These are phyloP conservation scores for Neurospora terricola DNA, from an alignment of 495 filamentous ascomycete genomes.

Conservation along the genomic window DNA sequence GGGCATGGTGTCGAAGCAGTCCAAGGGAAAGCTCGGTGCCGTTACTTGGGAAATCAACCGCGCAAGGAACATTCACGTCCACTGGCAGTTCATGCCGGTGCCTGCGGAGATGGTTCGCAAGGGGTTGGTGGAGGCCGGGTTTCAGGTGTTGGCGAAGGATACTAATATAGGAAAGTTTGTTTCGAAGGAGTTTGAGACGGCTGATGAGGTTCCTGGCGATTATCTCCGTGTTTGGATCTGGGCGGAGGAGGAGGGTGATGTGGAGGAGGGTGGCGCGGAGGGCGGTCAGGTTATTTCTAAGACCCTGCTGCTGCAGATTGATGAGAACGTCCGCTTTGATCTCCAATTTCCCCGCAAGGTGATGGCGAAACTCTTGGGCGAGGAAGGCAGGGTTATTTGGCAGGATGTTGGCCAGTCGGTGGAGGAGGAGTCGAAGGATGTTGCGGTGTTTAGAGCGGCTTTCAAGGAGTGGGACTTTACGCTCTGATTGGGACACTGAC, in stretches of 20 bases:
- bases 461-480: constrained; percentile 84
- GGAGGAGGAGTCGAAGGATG: constrained; percentile 70
- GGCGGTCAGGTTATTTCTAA: constrained; percentile 32
- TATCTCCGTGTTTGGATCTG: constrained; percentile 84
- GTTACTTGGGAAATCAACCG: constrained; percentile 90
- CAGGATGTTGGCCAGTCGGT: constrained; percentile 67
- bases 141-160: constrained; percentile 77
- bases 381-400: constrained; percentile 71
- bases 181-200: constrained; percentile 26
- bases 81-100: constrained; percentile 92
- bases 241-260: constrained; percentile 30
- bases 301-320: constrained; percentile 38
- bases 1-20: constrained; percentile 49
- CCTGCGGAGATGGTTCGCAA: constrained; percentile 50
- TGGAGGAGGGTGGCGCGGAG: constrained; percentile 15
- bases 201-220: constrained; percentile 45
- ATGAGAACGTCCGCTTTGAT: constrained; percentile 41
- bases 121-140: constrained; percentile 70
- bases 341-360: constrained; percentile 63
- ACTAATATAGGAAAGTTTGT: constrained; percentile 51
- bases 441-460: constrained; percentile 68
- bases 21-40: constrained; percentile 52
- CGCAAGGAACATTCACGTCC: constrained; percentile 65
- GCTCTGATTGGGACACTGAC: not conserved
- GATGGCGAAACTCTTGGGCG: constrained; percentile 72